Evolutionary conservation across 1,139 yeast species (phyloP).

Genomic region (Diutina sp.): DNA sequence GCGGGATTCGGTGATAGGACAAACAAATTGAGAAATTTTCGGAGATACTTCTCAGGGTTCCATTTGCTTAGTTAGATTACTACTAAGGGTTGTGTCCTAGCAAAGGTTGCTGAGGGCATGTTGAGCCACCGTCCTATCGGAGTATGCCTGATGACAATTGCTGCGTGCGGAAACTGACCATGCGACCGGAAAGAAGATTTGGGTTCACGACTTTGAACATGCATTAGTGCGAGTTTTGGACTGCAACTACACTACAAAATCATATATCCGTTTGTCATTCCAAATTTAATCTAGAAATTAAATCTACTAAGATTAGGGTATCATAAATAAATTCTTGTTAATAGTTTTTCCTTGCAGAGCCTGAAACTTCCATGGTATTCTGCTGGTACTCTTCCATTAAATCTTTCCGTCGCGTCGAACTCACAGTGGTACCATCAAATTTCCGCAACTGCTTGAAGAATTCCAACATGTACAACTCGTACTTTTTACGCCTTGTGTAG

Average conservation of each 20-base stretch:
- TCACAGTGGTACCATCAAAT: not conserved
- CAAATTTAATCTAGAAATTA: too few species aligned
- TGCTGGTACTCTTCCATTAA: not conserved
- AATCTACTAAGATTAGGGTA: too few species aligned
- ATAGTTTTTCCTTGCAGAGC: too few species aligned
- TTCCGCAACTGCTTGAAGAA: not conserved
- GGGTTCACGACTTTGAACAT: too few species aligned
- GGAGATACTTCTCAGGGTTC: not conserved
- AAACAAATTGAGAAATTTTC: too few species aligned
- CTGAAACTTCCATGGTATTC: not conserved
- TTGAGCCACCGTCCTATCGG: not conserved
- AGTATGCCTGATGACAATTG: not conserved
- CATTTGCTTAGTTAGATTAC: too few species aligned
- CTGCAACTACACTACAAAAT: too few species aligned
- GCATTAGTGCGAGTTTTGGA: not conserved
- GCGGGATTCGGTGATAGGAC: not conserved
- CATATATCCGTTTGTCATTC: too few species aligned
- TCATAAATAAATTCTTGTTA: too few species aligned
- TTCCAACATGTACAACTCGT: slow-evolving; percentile 1
- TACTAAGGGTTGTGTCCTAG: not conserved
- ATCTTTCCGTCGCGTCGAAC: not conserved
- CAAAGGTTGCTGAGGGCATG: not conserved
- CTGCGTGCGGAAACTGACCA: not conserved
- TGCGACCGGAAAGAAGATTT: not conserved
- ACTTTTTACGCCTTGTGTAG: slow-evolving; percentile 6